These are phyloP conservation scores for Fusarium begoniae DNA, from an alignment of 2,329 filamentous ascomycete species.

Conservation along the genomic window DNA sequence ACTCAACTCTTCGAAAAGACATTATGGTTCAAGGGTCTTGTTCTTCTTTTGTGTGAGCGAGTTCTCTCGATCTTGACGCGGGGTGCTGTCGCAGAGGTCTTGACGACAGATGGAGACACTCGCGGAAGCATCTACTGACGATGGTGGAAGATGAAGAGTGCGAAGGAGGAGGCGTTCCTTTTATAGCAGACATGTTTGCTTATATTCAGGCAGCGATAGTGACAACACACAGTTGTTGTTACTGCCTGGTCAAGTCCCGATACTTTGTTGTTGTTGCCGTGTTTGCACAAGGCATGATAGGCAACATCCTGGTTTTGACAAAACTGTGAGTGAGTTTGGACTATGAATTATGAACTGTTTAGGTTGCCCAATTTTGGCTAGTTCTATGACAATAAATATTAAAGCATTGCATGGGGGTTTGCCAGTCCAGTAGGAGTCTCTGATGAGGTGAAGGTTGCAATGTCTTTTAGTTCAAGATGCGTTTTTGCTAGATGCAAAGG, in stretches of 20 bases:
- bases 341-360: not conserved
- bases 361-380: not conserved
- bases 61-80: too few species aligned
- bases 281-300: not conserved
- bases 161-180: too few species aligned
- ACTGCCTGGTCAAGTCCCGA: too few species aligned
- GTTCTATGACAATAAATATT: rapidly evolving
- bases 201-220: not conserved
- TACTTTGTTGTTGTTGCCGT: not conserved
- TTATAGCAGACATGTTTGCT: not conserved
- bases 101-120: not conserved
- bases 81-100: not conserved
- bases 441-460: not conserved
- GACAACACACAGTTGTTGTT: too few species aligned
- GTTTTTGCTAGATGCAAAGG: not conserved
- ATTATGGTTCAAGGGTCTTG: not conserved
- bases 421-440: rapidly evolving
- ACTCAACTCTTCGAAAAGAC: rapidly evolving
- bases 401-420: rapidly evolving
- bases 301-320: not conserved
- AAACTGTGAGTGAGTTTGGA: not conserved
- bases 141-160: too few species aligned
- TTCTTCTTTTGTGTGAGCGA: too few species aligned
- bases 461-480: not conserved
- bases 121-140: too few species aligned